Evolutionary conservation across 495 filamentous ascomycete species (phyloP).

Genomic region (Aspergillus asperescens): DNA sequence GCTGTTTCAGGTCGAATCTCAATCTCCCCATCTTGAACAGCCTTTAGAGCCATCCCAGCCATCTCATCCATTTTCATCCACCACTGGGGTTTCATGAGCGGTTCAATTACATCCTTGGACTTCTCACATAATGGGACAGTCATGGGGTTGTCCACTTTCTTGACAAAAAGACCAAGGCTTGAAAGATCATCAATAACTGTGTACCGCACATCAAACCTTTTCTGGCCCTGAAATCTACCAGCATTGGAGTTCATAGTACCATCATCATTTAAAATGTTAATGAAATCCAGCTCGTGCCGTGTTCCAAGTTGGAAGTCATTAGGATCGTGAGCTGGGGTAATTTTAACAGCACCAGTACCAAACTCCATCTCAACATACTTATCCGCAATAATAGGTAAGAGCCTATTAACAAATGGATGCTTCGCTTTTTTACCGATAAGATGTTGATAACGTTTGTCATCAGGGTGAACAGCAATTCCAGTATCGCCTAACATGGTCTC

Average conservation of each 20-base stretch:
- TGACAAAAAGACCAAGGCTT: conserved; percentile 67
- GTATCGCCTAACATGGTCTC: conserved; percentile 85
- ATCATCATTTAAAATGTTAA: conserved; percentile 49
- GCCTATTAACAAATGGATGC: conserved; percentile 65
- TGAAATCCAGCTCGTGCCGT: conserved; percentile 55
- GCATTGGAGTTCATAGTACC: conserved; percentile 60
- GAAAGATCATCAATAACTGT: conserved; percentile 62
- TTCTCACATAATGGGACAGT: conserved; percentile 67
- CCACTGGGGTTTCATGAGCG: conserved; percentile 74
- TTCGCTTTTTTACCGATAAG: conserved; percentile 64
- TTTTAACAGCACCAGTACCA: conserved; percentile 74
- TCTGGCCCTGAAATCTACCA: conserved; percentile 60
- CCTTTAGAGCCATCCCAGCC: conserved; percentile 57
- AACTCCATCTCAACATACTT: conserved; percentile 67
- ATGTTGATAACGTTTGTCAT: conserved; percentile 59
- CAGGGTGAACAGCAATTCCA: conserved; percentile 71
- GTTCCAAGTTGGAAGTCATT: conserved; percentile 72
- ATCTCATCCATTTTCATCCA: conserved; percentile 65
- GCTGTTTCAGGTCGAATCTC: conserved; percentile 63
- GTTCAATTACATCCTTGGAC: conserved; percentile 78
- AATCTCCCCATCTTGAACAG: conserved; percentile 61
- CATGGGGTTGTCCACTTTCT: conserved; percentile 76
- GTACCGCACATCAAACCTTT: conserved; percentile 73
- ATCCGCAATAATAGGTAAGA: conserved; percentile 68
- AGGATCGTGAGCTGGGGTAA: conserved; percentile 73